Evolutionary conservation across 441 rosid species (phyloP).

Genomic region (Corymbia citriodora): DNA sequence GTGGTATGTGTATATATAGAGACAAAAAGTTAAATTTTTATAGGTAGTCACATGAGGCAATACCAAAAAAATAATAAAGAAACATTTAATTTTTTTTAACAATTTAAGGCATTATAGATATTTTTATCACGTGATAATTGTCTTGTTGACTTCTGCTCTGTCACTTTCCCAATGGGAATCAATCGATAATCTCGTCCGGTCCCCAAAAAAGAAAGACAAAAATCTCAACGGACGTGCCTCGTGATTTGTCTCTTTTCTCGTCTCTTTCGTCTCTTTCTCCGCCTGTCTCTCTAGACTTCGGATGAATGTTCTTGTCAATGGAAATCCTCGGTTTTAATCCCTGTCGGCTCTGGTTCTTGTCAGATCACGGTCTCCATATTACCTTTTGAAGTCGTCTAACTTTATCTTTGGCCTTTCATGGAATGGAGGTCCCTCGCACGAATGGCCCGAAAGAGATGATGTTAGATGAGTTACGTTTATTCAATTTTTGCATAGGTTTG

Average conservation of each 20-base stretch:
- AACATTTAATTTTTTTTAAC: not conserved
- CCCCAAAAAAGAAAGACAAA: accelerated
- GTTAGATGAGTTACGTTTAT: not conserved
- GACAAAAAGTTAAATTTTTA: not conserved
- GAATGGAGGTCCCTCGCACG: not conserved
- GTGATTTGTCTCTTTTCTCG: not conserved
- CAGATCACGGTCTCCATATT: not conserved
- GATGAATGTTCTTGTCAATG: not conserved
- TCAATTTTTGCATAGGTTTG: not conserved
- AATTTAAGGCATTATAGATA: not conserved
- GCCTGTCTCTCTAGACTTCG: not conserved
- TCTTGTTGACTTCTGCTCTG: not conserved
- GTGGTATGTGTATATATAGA: too few species aligned
- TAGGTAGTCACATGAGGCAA: not conserved
- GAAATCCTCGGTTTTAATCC: not conserved
- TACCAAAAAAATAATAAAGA: not conserved
- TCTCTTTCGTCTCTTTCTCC: not conserved
- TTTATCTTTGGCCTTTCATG: not conserved
- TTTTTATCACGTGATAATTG: not conserved
- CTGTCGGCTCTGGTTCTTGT: not conserved
- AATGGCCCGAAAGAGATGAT: not conserved
- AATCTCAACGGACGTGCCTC: not conserved
- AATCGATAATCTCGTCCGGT: not conserved
- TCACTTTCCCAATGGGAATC: not conserved
- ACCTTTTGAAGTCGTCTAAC: not conserved